These are phyloP conservation scores for Fomitopsis betulina DNA, from an alignment of 1,284 basidiomycete species.

Conservation along the genomic window DNA sequence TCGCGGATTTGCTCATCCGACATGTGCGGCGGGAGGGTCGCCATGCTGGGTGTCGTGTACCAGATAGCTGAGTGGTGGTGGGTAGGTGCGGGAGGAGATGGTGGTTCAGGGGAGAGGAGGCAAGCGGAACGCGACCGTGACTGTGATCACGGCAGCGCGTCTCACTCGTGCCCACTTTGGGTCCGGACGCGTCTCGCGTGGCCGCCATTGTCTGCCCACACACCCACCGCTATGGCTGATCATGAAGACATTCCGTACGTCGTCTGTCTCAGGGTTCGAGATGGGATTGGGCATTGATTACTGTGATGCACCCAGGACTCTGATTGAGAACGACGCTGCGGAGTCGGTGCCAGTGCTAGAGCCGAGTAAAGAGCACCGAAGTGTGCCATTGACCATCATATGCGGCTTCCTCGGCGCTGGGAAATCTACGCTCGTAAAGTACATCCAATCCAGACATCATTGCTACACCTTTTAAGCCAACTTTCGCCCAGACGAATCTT, in stretches of 20 bases:
- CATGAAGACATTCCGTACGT: slow-evolving; percentile 26
- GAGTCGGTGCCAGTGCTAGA: neutral
- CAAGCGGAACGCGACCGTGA: neutral
- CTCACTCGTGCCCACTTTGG: neutral
- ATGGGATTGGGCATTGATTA: neutral
- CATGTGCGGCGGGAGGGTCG: neutral
- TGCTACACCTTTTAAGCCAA: neutral
- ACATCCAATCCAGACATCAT: slow-evolving; percentile 16
- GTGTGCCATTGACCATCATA: slow-evolving; percentile 85
- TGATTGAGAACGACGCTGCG: slow-evolving; percentile 35
- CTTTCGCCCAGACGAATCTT: slow-evolving; percentile 70
- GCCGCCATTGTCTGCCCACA: neutral
- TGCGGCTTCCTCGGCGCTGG: slow-evolving; percentile 91
- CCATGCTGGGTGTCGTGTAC: neutral
- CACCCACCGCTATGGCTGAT: slow-evolving; percentile 11
- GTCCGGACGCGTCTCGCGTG: neutral
- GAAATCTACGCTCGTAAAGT: slow-evolving; percentile 85
- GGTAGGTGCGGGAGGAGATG: neutral
- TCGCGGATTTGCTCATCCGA: slow-evolving; percentile 52
- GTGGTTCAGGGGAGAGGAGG: slow-evolving; percentile 1
- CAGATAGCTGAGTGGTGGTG: neutral
- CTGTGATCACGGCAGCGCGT: slow-evolving; percentile 1
- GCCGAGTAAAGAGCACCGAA: slow-evolving; percentile 8
- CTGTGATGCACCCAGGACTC: slow-evolving; percentile 28
- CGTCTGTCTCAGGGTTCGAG: neutral